Evolutionary conservation across 1,284 basidiomycete genomes (phyloP), one percentile per base, ranked within the genome.

Genomic region (Xerocomus amazonicus): DNA sequence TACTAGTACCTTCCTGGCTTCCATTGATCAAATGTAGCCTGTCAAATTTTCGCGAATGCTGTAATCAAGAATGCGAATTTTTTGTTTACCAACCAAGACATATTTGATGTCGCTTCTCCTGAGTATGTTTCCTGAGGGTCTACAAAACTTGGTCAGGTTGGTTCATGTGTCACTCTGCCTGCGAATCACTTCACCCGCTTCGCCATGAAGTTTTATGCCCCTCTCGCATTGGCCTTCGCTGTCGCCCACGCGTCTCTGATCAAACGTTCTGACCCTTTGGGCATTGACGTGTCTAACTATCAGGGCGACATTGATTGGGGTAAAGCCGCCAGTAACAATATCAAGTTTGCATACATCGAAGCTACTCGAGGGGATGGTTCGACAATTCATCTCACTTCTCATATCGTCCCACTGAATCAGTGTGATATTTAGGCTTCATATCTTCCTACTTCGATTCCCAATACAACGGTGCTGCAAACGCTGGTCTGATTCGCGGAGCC

Each of bases 261-360:
- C 35, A 65, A 65, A 40, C 73, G 74, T 29, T 71, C 75, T 10
- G 52, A 64, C 6, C 74, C 73, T 13, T 59, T 69, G 49, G 79
- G 79, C 26, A 76, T 81, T 45, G 79, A 85, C 58, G 75, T 87
- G 45, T 83, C 81, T 17, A 55, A 65, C 57, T 79, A 73, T 53
- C 84, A 86, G 54, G 59, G 73, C 23, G 62, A 59, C 52, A 68
- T 85, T 19, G 70, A 84, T 63, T 84, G 80, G 78, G 68, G 64
- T 31, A 69, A 73, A 8, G 78, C 80, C 52, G 75, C 73, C 50
- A 64, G 74, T n/a, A 80, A 80, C 52, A 83, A 82, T 4, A 65
- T 83, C 38, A 53, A 70, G 13, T 87, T 85, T 56, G 80, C 72
- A 9, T 84, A 75, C 60, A 84, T 87, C 75, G 87, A 87, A 62